Base-by-base conservation (phyloP, 208 protist genomes). In the Angomonas deanei region DNA sequence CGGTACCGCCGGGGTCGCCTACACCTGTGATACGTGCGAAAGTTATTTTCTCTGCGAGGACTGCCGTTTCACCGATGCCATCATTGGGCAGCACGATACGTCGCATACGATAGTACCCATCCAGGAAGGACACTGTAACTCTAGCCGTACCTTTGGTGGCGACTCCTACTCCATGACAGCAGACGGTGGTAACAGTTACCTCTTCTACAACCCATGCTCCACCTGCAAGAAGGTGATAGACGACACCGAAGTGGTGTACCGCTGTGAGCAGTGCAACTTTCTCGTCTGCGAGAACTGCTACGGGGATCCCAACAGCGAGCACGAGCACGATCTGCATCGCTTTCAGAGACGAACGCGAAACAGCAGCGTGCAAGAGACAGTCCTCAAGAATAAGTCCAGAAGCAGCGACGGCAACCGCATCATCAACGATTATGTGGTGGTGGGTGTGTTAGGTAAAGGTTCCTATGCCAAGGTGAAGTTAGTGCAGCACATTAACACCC, bases 361-460 rank as follows among this genome's bases (percentile, higher is more conserved):
- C 54, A 67, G 55, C 66, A 63, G 60, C 42, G 64, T 85, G 24
- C 63, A 67, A 39, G 78, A 82, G 32, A 80, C 70, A 3, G 38
- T 70, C 0, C 39, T 88, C 27, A 47, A 80, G 30, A 86, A 60
- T 60, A 90, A 89, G 71, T 54, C 72, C 19, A 72, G 80, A 28
- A 86, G 69, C 46, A 79, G 62, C 19, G 82, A 86, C 21, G 92
- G 92, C 30, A 94, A 93, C 64, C 90, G 88, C 42, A 78, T 91
- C 28, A 93, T 97, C 33, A 97, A 97, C 64, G 85, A 95, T 42
- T 97, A 97, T 70, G 80, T 86, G 0, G 79, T 97, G 24, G 70
- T 96, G 15, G 69, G 75, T 21, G 62, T 82, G 17, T 74, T 97
- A 19, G 91, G 88, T n/a, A 77, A 68, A 11, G 91, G 90, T 32